Conservation (phyloP, 2,329 filamentous ascomycete genomes). For the Lachnellula subtilissima region DNA sequence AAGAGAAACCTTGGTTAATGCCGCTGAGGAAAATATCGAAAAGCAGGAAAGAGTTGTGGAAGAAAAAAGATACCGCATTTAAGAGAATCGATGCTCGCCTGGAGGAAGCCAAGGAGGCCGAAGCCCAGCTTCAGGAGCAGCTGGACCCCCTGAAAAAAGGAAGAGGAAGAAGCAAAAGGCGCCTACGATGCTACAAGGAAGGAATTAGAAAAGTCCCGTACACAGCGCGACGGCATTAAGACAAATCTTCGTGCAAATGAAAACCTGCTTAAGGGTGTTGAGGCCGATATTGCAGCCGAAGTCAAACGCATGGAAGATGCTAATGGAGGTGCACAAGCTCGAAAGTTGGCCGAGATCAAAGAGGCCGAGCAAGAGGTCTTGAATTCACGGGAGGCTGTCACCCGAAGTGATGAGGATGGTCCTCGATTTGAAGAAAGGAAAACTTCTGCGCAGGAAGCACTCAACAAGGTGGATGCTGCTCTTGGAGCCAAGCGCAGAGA, state of each 20-base stretch:
- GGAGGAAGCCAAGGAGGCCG: constrained; percentile 27
- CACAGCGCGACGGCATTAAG: constrained; percentile 63
- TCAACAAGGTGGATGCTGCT: constrained; percentile 32
- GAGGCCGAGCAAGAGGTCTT: constrained; percentile 48
- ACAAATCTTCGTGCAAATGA: constrained; percentile 51
- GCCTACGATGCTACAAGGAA: constrained; percentile 49
- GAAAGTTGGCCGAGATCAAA: constrained; percentile 55
- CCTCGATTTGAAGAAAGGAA: constrained; percentile 34
- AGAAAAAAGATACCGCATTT: constrained; percentile 40
- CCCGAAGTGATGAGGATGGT: constrained; percentile 37
- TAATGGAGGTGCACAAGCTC: constrained; percentile 64
- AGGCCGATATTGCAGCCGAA: constrained; percentile 50
- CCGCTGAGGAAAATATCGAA: constrained; percentile 35
- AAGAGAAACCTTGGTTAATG: constrained; percentile 34
- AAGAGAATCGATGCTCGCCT: constrained; percentile 32
- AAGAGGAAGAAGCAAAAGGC: constrained; percentile 45
- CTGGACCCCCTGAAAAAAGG: constrained; percentile 42
- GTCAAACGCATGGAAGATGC: constrained; percentile 58
- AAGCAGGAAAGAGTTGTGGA: constrained; percentile 42
- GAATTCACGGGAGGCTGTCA: constrained; percentile 39
- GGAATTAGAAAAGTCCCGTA: constrained; percentile 49
- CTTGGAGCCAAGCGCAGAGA: constrained; percentile 47
- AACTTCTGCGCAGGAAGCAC: constrained; percentile 30
- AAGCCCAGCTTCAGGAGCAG: constrained; percentile 22
- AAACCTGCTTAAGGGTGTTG: constrained; percentile 40